A percentile compares a stretch with the other conserved stretches of the same genome.
Evolutionary conservation across 129 eudicot genomes (phyloP).

Genomic region (Escallonia rubra): DNA sequence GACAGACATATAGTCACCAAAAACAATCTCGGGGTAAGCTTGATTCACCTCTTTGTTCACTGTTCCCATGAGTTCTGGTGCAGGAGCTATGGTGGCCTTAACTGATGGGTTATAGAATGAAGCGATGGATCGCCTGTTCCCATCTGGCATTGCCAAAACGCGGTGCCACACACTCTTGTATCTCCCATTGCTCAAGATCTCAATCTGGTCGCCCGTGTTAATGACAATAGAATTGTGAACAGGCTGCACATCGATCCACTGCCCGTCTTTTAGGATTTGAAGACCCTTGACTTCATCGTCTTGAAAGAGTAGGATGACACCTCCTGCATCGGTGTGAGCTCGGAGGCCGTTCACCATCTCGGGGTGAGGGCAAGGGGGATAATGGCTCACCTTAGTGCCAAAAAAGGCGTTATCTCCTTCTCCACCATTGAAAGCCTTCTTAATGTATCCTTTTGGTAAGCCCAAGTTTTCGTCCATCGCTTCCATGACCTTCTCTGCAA

Average conservation of each 20-base stretch:
- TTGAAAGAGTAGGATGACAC: constrained; percentile 62
- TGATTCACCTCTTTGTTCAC: constrained; percentile 15
- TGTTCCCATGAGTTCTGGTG: constrained; percentile 21
- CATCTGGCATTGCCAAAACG: constrained; percentile 37
- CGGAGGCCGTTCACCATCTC: constrained; percentile 54
- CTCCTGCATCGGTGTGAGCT: constrained; percentile 81
- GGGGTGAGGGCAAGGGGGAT: constrained; percentile 68
- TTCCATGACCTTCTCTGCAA: constrained; percentile 64
- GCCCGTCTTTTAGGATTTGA: constrained; percentile 48
- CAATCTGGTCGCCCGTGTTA: constrained; percentile 69
- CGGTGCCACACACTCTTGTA: constrained; percentile 79
- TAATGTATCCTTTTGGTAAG: constrained; percentile 64
- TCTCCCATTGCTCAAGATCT: constrained; percentile 59
- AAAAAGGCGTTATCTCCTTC: constrained; percentile 38
- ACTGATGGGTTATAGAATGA: constrained; percentile 68
- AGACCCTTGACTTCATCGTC: constrained; percentile 57
- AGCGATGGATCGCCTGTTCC: constrained; percentile 69
- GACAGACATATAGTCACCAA: constrained; percentile 77
- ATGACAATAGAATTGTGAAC: constrained; percentile 48
- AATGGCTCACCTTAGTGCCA: constrained; percentile 74
- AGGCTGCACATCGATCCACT: constrained; percentile 72
- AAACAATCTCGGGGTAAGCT: constrained; percentile 63
- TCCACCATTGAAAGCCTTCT: constrained; percentile 52
- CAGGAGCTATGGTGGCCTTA: constrained; percentile 61
- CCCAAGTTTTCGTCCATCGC: constrained; percentile 80